Conservation (phyloP, 164 flowering plant genomes). For the Berberis thunbergii region DNA sequence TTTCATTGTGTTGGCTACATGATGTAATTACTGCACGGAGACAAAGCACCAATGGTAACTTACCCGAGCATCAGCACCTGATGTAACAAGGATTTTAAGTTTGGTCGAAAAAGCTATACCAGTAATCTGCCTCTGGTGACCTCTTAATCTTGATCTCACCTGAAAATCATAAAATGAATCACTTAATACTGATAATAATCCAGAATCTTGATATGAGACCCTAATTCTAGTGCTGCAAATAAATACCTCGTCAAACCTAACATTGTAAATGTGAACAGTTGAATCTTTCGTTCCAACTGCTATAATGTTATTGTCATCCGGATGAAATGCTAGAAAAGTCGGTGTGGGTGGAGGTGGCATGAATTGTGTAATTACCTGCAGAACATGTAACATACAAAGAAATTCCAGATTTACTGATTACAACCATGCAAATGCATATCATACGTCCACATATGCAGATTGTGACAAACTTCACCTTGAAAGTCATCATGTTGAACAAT, state of each 20-base stretch:
- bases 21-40: neutral
- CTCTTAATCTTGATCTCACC: slow-evolving; percentile 77
- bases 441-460: neutral
- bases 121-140: slow-evolving; percentile 83
- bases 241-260: slow-evolving; percentile 80
- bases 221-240: neutral
- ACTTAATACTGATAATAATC: neutral
- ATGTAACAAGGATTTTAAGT: slow-evolving; percentile 74
- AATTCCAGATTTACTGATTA: neutral
- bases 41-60: slow-evolving; percentile 8
- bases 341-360: slow-evolving; percentile 94
- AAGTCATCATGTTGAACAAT: slow-evolving; percentile 97
- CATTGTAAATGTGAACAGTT: slow-evolving; percentile 81
- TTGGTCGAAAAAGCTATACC: slow-evolving; percentile 79
- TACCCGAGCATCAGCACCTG: slow-evolving; percentile 97
- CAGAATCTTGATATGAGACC: too few relatives aligned
- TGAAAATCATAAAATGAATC: slow-evolving; percentile 12
- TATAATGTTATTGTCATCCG: slow-evolving; percentile 87
- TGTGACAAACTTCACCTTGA: slow-evolving; percentile 43
- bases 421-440: neutral
- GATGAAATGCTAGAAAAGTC: slow-evolving; percentile 93
- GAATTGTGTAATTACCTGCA: slow-evolving; percentile 88
- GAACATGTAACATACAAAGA: neutral
- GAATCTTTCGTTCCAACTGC: slow-evolving; percentile 98
- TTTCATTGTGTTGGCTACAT: too few relatives aligned